phyloP scores from a whole-genome alignment of 2,329 filamentous ascomycete species.

The Diplodia intermedia region DNA sequence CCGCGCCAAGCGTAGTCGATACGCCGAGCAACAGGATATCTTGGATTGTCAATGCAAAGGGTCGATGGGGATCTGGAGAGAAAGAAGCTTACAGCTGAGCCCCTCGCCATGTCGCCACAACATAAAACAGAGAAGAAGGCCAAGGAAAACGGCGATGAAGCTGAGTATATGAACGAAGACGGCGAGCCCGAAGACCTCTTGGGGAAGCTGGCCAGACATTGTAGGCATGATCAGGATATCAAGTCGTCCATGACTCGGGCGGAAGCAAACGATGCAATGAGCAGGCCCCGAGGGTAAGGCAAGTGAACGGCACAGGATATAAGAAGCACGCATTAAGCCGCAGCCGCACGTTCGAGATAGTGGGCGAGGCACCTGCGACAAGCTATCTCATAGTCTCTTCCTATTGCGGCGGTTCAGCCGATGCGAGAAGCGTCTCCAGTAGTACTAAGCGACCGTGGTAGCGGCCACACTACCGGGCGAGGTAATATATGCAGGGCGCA shows the following conservation, averaged over 20 bases:
- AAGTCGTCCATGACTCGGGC: neutral
- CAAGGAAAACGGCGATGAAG: conserved; percentile 18
- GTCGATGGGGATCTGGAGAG: neutral
- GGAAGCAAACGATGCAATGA: neutral
- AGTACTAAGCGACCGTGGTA: neutral
- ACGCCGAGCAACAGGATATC: conserved; percentile 27
- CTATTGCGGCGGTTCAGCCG: conserved; percentile 3
- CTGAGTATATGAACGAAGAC: conserved; percentile 12
- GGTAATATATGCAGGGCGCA: neutral
- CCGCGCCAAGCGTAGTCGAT: conserved; percentile 19
- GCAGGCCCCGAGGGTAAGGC: neutral
- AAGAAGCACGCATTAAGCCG: neutral
- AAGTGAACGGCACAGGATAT: conserved; percentile 5
- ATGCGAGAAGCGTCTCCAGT: neutral
- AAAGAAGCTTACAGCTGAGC: conserved; percentile 16
- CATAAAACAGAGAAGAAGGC: conserved; percentile 19
- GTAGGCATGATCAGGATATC: neutral
- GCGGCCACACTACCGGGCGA: conserved; percentile 2
- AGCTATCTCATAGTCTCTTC: conserved; percentile 16
- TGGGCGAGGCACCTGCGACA: neutral
- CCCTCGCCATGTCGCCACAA: conserved; percentile 25
- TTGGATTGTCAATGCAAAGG: neutral
- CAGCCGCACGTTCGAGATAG: neutral
- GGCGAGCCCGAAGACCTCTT: conserved; percentile 11
- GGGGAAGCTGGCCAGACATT: conserved; percentile 16